These are phyloP conservation scores for Glycine soja DNA, from an alignment of 306 rosid species.

Conservation along the genomic window DNA sequence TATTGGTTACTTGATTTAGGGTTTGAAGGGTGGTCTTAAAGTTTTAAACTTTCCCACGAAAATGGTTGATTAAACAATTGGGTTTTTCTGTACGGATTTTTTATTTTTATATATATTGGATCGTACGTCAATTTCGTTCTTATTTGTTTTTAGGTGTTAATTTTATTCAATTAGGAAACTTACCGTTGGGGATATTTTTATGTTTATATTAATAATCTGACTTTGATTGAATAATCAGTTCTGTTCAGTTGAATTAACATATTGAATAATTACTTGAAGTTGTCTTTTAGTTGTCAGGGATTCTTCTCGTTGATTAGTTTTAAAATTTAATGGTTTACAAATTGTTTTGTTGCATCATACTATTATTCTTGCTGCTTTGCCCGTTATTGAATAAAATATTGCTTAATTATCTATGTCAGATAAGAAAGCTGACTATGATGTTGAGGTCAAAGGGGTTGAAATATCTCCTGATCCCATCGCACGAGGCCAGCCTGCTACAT, in stretches of 20 bases:
- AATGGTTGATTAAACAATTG: background rate
- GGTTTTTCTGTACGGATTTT: background rate
- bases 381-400: constrained; percentile 1
- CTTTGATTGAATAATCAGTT: constrained; percentile 26
- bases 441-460: constrained; percentile 73
- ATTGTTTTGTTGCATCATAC: no score
- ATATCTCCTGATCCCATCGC: constrained; percentile 77
- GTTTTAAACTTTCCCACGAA: background rate
- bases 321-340: background rate
- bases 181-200: background rate
- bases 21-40: background rate
- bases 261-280: background rate
- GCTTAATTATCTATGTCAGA: constrained; percentile 53
- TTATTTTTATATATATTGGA: background rate
- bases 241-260: background rate
- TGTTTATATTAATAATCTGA: background rate
- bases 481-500: constrained; percentile 81
- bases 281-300: background rate
- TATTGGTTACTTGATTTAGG: background rate
- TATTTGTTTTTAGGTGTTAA: background rate
- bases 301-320: background rate
- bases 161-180: background rate
- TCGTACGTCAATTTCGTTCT: background rate
- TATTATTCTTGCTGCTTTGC: background rate
- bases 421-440: constrained; percentile 66